Conservation (phyloP, 257 asterid genomes). For the Fraxinus excelsior region DNA sequence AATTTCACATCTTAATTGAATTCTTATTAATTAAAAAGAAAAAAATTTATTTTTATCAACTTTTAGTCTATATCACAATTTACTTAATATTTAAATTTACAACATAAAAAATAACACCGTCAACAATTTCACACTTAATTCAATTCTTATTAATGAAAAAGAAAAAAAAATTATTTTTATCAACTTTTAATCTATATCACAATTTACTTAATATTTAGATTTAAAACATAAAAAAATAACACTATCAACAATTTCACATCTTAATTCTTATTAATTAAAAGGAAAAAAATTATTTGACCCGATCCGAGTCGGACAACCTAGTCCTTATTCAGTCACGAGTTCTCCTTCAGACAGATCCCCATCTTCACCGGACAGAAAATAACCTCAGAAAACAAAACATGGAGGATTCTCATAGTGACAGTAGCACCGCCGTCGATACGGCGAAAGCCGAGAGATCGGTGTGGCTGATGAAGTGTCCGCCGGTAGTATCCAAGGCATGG, state of each 20-base stretch:
- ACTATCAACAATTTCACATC: too few species aligned
- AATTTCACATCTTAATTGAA: too few species aligned
- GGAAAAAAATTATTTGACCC: neutral
- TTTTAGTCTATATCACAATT: too few species aligned
- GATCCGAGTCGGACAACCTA: neutral
- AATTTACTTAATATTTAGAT: too few species aligned
- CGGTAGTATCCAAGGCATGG: slow-evolving; percentile 83
- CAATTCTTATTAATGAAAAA: too few species aligned
- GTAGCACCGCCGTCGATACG: slow-evolving; percentile 46
- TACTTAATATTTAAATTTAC: too few species aligned
- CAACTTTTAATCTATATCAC: too few species aligned
- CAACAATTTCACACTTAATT: too few species aligned
- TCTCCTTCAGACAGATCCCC: neutral
- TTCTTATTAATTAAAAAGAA: neutral
- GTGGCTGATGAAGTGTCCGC: slow-evolving; percentile 96
- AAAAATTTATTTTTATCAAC: neutral
- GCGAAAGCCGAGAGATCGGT: slow-evolving; percentile 67
- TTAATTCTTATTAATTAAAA: neutral
- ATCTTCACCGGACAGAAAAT: neutral
- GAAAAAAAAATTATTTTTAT: too few species aligned
- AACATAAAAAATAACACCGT: too few species aligned
- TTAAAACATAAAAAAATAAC: too few species aligned
- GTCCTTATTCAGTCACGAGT: neutral
- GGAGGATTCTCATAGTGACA: slow-evolving; percentile 64
- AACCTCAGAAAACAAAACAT: slow-evolving; percentile 21